phyloP scores from a whole-genome alignment of 345 rosid genomes.

The Pugionium dolabratum region DNA sequence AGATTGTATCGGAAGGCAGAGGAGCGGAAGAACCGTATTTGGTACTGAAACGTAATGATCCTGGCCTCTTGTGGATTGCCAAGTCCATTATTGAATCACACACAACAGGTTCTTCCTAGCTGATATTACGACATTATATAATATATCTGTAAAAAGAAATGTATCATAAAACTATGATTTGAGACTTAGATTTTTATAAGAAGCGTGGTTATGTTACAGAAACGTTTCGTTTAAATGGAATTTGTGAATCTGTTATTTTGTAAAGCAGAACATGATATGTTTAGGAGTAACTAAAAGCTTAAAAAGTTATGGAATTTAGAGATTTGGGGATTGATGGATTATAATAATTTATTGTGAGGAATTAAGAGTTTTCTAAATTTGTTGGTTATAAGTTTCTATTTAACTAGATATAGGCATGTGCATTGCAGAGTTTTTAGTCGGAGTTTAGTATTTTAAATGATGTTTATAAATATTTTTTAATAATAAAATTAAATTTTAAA shows the following conservation, averaged over 20 bases:
- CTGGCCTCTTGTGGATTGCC: conserved; percentile 90
- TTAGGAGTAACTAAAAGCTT: no score
- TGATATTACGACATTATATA: not conserved
- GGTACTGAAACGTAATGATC: conserved; percentile 84
- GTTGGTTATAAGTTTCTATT: no score
- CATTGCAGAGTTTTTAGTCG: no score
- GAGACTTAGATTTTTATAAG: not conserved
- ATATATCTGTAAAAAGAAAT: not conserved
- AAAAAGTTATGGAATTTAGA: no score
- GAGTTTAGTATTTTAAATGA: no score
- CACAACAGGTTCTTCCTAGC: conserved; percentile 46
- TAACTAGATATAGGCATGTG: no score
- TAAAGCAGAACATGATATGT: conserved; percentile 2
- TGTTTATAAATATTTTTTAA: no score
- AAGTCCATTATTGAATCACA: conserved; percentile 70
- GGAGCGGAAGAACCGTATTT: conserved; percentile 66
- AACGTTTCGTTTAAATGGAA: not conserved
- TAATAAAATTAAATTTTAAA: no score
- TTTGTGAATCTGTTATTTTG: not conserved
- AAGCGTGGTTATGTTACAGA: conserved; percentile 9
- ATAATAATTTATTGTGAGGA: no score
- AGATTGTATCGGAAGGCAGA: conserved; percentile 47
- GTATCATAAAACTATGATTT: conserved; percentile 18
- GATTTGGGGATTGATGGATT: no score
- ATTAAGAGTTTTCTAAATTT: no score